Percentiles rank a stretch among this genome's conserved stretches.
phyloP scores from a whole-genome alignment of 2,329 filamentous ascomycete species.

The Arthroderma uncinatum region DNA sequence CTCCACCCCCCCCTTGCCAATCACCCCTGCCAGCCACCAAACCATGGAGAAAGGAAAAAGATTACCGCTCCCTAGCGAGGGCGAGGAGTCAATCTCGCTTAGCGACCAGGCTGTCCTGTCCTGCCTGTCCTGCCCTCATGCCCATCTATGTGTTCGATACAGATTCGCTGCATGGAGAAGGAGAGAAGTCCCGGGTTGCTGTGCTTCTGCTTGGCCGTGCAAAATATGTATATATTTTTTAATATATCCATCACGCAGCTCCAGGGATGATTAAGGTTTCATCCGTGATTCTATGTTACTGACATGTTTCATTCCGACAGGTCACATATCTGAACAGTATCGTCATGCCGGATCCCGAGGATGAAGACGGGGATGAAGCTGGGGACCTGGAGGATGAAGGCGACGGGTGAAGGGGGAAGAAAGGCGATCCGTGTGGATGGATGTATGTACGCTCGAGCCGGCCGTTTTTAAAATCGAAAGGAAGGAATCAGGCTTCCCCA shows the following conservation, averaged over 20 bases:
- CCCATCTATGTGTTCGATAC: conserved; percentile 2
- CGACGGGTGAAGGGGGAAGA: neutral
- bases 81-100: conserved; percentile 2
- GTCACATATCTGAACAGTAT: conserved; percentile 60
- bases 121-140: neutral
- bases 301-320: conserved; percentile 30
- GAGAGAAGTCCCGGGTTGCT: neutral
- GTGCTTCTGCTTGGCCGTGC: conserved; percentile 7
- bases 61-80: conserved; percentile 2
- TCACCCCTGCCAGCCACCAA: conserved; percentile 4
- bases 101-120: neutral
- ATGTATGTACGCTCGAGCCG: conserved; percentile 1
- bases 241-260: neutral
- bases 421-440: neutral
- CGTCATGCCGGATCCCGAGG: conserved; percentile 58
- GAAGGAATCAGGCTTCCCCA: neutral
- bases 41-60: neutral
- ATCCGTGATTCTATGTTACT: conserved; percentile 7
- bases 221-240: conserved; percentile 4
- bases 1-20: neutral
- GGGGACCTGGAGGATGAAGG: conserved; percentile 12
- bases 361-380: conserved; percentile 33
- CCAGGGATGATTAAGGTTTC: neutral
- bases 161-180: conserved; percentile 4
- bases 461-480: neutral